Base-by-base conservation (phyloP, 2,329 filamentous ascomycete species). In the Sporothrix luriei region DNA sequence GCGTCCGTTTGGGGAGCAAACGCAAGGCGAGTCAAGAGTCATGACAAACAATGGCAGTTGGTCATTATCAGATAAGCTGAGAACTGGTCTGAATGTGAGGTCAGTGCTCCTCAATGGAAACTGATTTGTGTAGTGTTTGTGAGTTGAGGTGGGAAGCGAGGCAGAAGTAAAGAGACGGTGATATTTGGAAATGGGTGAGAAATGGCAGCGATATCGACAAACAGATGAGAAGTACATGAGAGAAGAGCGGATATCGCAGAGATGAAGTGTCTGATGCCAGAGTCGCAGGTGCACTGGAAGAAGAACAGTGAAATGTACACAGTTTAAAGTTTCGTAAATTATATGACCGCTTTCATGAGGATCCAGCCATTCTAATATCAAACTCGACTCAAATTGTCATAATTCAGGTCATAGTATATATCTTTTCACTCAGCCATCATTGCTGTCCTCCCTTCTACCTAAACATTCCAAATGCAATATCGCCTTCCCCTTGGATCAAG, bases 1-100 rank as follows among this genome's bases (percentile, higher is more conserved):
- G 3, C n/a, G 43, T 24, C 6, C 61, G 61, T 49, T 64, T 64
- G 61, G 14, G 49, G n/a, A n/a, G 21, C 61, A 64, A 64, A 48
- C 40, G 7, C 26, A 49, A 64, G 16, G 10, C 11, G 24, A 46
- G 14, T 13, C n/a, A 6, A 11, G 26, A 21, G 38, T 26, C 57
- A 46, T 26, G 57, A 11, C 38, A 62, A 46, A 26, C 57, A 62
- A 38, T 3, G 2, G 11, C 57, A 16, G 21, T 19, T 26, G 43
- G n/a, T 43, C 38, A 46, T 62, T 19, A 38, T 43, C 26, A 38
- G 2, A 13, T 46, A 11, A 21, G 40, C 46, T 46, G 57, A 24
- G 13, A 16, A 14, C 13, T 26, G 38, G 11, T 4, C 13, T 26
- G 13, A 24, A 62, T 46, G 21, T 62, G 57, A 62, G 11, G 14